phyloP scores from a whole-genome alignment of 2,329 filamentous ascomycete genomes.

The Colletotrichum melonis region DNA sequence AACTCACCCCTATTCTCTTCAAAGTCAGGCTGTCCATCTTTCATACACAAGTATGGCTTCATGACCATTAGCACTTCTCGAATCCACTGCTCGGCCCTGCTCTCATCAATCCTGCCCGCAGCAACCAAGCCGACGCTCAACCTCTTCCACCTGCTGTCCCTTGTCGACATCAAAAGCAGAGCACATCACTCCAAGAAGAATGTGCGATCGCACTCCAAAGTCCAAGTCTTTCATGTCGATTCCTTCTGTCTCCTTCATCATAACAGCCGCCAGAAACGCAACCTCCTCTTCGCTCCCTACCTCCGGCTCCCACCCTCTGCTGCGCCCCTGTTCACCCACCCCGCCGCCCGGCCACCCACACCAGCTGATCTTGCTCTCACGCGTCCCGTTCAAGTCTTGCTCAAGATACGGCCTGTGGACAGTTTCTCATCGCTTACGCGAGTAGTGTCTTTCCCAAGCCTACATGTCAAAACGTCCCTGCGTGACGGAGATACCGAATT shows the following conservation, averaged over 20 bases:
- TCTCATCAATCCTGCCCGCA: conserved; percentile 7
- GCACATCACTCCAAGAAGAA: conserved; percentile 32
- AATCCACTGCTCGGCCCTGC: neutral
- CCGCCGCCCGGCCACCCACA: conserved; percentile 32
- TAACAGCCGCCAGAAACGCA: conserved; percentile 36
- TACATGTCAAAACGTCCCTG: conserved; percentile 14
- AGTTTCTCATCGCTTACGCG: conserved; percentile 10
- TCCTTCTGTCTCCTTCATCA: conserved; percentile 30
- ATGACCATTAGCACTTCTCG: neutral
- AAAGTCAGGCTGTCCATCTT: neutral
- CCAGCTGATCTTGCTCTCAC: conserved; percentile 17
- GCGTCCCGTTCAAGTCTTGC: conserved; percentile 27
- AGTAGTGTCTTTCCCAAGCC: conserved; percentile 21
- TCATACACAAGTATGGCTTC: neutral
- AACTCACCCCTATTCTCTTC: neutral
- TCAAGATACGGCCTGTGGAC: conserved; percentile 11
- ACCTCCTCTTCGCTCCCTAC: conserved; percentile 38
- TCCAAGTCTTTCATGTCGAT: conserved; percentile 19
- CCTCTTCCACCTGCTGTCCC: neutral
- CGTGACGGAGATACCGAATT: conserved; percentile 3
- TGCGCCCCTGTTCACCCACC: neutral
- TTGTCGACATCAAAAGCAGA: conserved; percentile 16
- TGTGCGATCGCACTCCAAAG: conserved; percentile 34
- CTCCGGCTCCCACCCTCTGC: conserved; percentile 34
- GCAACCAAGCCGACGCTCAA: conserved; percentile 9